Base-by-base conservation (phyloP, 495 filamentous ascomycete genomes). In the Emericellopsis terricola region DNA sequence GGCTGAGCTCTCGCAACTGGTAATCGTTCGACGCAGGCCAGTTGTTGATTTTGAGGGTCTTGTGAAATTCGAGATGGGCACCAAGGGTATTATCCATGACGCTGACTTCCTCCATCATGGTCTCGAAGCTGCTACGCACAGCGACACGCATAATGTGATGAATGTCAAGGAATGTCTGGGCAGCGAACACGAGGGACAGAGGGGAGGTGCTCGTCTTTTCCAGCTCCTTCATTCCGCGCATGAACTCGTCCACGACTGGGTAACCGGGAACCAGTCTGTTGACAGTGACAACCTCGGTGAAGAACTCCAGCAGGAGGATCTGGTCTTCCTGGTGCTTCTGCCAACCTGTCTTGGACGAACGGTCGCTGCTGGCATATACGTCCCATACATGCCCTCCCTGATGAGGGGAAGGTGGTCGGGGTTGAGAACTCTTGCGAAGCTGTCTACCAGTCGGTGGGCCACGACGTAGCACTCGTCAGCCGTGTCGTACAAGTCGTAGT, bases 91-190 rank as follows among this genome's bases (percentile, higher is more conserved):
- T n/a, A n/a, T 43, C 19, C n/a, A 56, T 46, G 2, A 38, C 23
- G 2, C 20, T 34, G 14, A 37, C 39, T n/a, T 43, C 34, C 11
- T 28, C 18, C 5, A 35, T n/a, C 14, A 55, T 33, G 8, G 42
- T 39, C 2, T 34, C 8, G 23, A 43, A 49, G 4, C 36, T 33
- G 20, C 29, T 27, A 1, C 24, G 19, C 6, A 44, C 38, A 4
- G 41, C 23, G 2, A 20, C 38, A 7, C 47, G 30, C 2, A 62
- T 40, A 1, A 28, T 37, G 29, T 60, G 50, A 29, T 52, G 49
- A n/a, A 51, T 53, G 24, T 62, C 56, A 3, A 61, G 45, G 27
- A 51, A 61, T n/a, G 51, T 29, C 14, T 61, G 58, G 2, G 45
- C 46, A 16, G 58, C 50, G 31, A 62, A 59, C 1, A 59, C 46